These are phyloP conservation scores for Termitomyces sp. DNA, from an alignment of 768 basidiomycete species.

Conservation along the genomic window DNA sequence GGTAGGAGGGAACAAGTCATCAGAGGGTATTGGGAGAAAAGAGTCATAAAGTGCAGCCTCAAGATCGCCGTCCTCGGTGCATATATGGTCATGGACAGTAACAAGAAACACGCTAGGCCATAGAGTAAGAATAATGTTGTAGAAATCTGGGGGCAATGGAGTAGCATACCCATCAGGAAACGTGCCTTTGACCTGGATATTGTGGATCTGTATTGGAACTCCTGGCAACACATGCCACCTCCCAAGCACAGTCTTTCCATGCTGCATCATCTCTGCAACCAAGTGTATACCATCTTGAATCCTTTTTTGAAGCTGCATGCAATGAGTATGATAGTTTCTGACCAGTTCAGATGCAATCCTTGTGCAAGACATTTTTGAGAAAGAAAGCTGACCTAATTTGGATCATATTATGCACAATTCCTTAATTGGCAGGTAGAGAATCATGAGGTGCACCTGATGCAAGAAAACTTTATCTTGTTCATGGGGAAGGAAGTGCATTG, in stretches of 20 bases:
- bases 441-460: slow-evolving; percentile 46
- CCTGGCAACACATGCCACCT: slow-evolving; percentile 84
- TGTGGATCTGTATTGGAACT: slow-evolving; percentile 71
- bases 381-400: too few relatives aligned
- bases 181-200: slow-evolving; percentile 94
- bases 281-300: slow-evolving; percentile 88
- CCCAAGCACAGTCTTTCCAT: slow-evolving; percentile 87
- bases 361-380: slow-evolving; percentile 55
- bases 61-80: slow-evolving; percentile 75
- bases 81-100: slow-evolving; percentile 94
- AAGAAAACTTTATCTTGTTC: slow-evolving; percentile 75
- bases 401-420: too few relatives aligned
- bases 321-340: slow-evolving; percentile 88
- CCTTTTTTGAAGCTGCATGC: slow-evolving; percentile 88
- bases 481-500: slow-evolving; percentile 70
- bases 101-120: slow-evolving; percentile 81
- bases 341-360: slow-evolving; percentile 82
- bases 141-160: background rate
- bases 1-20: slow-evolving; percentile 58
- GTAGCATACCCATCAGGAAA: slow-evolving; percentile 73
- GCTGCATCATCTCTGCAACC: slow-evolving; percentile 90
- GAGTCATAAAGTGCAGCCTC: slow-evolving; percentile 90
- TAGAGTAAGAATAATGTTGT: slow-evolving; percentile 5
- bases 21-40: slow-evolving; percentile 78
- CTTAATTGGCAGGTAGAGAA: too few relatives aligned